Percentiles rank a stretch among this genome's conserved stretches.
Evolutionary conservation across 495 filamentous ascomycete genomes (phyloP).

Genomic region (Astrocystis sublimbata): DNA sequence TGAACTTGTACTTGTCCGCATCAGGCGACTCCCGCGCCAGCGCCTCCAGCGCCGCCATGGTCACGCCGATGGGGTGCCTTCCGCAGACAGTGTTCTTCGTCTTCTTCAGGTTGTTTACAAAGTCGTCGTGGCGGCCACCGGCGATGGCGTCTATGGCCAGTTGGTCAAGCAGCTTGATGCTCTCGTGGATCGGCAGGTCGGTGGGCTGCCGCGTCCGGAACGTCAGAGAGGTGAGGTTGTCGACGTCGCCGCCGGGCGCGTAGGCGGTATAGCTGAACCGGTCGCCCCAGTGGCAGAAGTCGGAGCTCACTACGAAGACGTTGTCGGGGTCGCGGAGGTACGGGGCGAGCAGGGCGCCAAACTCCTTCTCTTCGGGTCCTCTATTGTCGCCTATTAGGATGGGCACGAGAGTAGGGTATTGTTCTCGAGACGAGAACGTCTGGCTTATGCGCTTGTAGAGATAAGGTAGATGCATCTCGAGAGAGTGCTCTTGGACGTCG

Average conservation of each 20-base stretch:
- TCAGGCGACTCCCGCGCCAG: slow-evolving; percentile 42
- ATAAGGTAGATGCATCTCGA: slow-evolving; percentile 96
- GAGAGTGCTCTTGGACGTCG: slow-evolving; percentile 89
- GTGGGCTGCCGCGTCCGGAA: slow-evolving; percentile 33
- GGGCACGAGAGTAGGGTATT: slow-evolving; percentile 77
- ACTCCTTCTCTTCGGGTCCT: slow-evolving; percentile 62
- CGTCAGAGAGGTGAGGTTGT: slow-evolving; percentile 23
- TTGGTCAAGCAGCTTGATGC: slow-evolving; percentile 78
- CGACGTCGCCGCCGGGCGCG: slow-evolving; percentile 50
- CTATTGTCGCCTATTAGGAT: slow-evolving; percentile 84
- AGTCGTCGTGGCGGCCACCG: slow-evolving; percentile 66
- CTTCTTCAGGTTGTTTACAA: slow-evolving; percentile 64
- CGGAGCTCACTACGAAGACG: slow-evolving; percentile 85
- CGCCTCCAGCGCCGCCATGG: slow-evolving; percentile 82
- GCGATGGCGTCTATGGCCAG: slow-evolving; percentile 81
- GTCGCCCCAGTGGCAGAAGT: slow-evolving; percentile 96
- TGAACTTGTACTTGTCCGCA: slow-evolving; percentile 63
- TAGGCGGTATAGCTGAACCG: slow-evolving; percentile 89
- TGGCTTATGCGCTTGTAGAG: slow-evolving; percentile 78
- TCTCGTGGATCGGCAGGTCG: slow-evolving; percentile 73
- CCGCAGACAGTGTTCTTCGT: slow-evolving; percentile 96
- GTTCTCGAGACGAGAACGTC: slow-evolving; percentile 46
- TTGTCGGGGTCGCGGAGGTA: slow-evolving; percentile 77
- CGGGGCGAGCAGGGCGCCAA: slow-evolving; percentile 71
- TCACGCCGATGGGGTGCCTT: slow-evolving; percentile 90